Base-by-base conservation (phyloP, 2,329 filamentous ascomycete species). In the Lachnellula suecica region DNA sequence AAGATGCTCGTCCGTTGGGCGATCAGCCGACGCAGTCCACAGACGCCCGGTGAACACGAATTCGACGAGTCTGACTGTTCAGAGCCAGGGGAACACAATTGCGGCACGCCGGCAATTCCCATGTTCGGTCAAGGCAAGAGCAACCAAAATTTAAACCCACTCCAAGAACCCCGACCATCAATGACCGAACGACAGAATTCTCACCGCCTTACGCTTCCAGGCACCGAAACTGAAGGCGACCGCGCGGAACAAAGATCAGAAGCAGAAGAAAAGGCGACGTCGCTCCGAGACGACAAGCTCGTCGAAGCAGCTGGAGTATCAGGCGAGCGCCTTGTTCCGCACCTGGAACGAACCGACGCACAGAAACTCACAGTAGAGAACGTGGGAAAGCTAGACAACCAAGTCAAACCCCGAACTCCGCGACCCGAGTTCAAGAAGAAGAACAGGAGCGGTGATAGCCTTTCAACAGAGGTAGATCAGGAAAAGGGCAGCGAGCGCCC, bases 1-100 rank as follows among this genome's bases (percentile, higher is more conserved):
- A 81, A 75, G 60, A 90, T 88, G 84, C 75, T 91, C 35, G 73
- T 89, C 20, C 82, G 86, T 50, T 90, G 87, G 87, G 81, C 76
- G 17, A 77, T 63, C 63, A 78, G 42, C 67, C 78, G 63, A 70
- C 74, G 51, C 67, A 63, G 41, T n/a, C 42, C 56, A 8, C 11
- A 38, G 17, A 56, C 44, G 1, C 44, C 48, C 8, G 42, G 37
- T 1, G 47, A 52, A 4, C 35, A 47, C 11, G 53, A 59, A 19
- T 50, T 54, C 10, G 54, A 56, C 8, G 53, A 52, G 2, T 62
- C 59, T 31, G 59, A 66, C 13, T 67, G 64, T 45, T 54, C 56
- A 3, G 64, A 65, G 27, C 45, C 52, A 1, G 59, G 53, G 24
- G 57, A 60, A 27, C 58, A 59, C 42, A 60, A 59, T 34, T 65